Evolutionary conservation across 768 basidiomycete species (phyloP).

Genomic region (Tricholoma furcatifolium): DNA sequence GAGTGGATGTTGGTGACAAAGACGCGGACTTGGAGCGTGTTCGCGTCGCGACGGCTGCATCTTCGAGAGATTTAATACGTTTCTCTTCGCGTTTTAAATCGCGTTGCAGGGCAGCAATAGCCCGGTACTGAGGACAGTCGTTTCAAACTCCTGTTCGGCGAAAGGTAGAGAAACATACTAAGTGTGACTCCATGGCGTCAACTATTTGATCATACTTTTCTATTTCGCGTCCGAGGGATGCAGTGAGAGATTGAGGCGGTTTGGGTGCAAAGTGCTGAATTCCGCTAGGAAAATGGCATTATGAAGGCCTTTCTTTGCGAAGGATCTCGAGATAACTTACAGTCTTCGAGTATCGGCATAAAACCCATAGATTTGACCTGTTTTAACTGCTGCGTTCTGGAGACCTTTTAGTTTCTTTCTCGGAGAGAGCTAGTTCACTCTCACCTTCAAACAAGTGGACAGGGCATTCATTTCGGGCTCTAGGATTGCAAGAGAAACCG

Average conservation of each 20-base stretch:
- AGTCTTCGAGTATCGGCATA: conserved; percentile 63
- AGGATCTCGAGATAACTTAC: conserved; percentile 38
- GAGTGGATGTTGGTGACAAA: conserved; percentile 22
- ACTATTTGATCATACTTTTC: conserved; percentile 81
- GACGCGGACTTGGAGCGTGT: conserved; percentile 23
- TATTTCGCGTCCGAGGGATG: conserved; percentile 68
- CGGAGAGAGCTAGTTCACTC: conserved; percentile 4
- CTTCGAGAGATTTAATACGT: conserved; percentile 41
- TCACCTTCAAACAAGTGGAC: conserved; percentile 55
- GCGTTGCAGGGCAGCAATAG: conserved; percentile 70
- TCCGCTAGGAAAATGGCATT: conserved; percentile 36
- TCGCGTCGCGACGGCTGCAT: conserved; percentile 28
- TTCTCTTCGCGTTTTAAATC: conserved; percentile 64
- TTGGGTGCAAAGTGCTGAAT: conserved; percentile 55
- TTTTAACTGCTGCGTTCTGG: conserved; percentile 66
- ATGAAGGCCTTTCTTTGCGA: background rate
- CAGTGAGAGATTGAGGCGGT: conserved; percentile 65
- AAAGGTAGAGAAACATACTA: conserved; percentile 43
- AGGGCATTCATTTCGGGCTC: conserved; percentile 68
- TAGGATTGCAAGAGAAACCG: conserved; percentile 41
- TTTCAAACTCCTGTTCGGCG: background rate
- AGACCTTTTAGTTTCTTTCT: conserved; percentile 7
- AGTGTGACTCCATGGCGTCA: conserved; percentile 70
- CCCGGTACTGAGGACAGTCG: conserved; percentile 50
- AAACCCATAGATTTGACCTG: conserved; percentile 70